Percentiles rank a stretch among this genome's conserved stretches.
Evolutionary conservation across 148 eudicot species (phyloP).

Genomic region (Amaranthus cruentus): DNA sequence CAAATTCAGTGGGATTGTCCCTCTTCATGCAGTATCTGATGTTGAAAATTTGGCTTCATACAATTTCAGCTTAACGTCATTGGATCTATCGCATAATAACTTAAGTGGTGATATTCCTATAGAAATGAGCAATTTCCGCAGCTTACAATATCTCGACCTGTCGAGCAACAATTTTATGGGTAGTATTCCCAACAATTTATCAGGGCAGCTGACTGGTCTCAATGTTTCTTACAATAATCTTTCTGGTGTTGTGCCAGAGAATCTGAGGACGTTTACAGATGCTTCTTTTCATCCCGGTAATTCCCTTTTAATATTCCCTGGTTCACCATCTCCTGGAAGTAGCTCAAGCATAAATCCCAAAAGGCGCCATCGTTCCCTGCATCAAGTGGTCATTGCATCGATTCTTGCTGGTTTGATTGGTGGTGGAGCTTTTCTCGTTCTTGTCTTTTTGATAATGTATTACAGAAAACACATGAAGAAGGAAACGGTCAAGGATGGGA

Average conservation of each 20-base stretch:
- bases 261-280: conserved; percentile 47
- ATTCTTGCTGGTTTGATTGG: conserved; percentile 46
- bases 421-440: conserved; percentile 31
- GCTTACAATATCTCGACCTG: conserved; percentile 47
- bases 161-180: conserved; percentile 55
- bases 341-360: conserved; percentile 18
- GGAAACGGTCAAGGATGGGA: conserved; percentile 8
- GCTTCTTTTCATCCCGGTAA: conserved; percentile 70
- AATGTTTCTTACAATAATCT: conserved; percentile 60
- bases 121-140: conserved; percentile 36
- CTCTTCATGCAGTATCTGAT: conserved; percentile 8
- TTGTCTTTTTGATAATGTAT: conserved; percentile 35
- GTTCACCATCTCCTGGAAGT: conserved; percentile 25
- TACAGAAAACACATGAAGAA: conserved; percentile 34
- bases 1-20: conserved; percentile 45
- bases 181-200: conserved; percentile 48
- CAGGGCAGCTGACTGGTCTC: conserved; percentile 36
- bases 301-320: conserved; percentile 33
- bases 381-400: conserved; percentile 34
- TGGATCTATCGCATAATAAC: conserved; percentile 52
- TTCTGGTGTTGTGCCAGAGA: conserved; percentile 61
- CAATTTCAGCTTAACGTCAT: conserved; percentile 33
- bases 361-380: conserved; percentile 33
- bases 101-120: conserved; percentile 44
- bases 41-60: conserved; percentile 1